Evolutionary conservation across 495 filamentous ascomycete genomes (phyloP).

Genomic region (Neurospora tetrasperma): DNA sequence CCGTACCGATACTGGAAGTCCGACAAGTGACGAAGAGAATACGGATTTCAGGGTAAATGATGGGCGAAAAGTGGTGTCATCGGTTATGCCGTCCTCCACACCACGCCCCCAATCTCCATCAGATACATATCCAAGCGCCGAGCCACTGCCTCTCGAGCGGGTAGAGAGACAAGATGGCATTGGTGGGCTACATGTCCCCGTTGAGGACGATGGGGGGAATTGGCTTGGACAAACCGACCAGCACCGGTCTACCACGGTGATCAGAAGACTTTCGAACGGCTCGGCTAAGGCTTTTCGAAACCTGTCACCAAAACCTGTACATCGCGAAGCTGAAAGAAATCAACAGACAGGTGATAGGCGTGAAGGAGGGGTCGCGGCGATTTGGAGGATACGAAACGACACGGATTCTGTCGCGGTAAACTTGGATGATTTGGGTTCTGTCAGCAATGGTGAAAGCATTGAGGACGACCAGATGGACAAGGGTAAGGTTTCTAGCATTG

Average conservation of each 20-base stretch:
- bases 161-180: constrained; percentile 41
- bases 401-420: constrained; percentile 42
- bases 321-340: constrained; percentile 7
- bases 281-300: constrained; percentile 34
- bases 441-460: constrained; percentile 16
- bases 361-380: constrained; percentile 36
- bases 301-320: constrained; percentile 33
- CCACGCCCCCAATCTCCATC: neutral
- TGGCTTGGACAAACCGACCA: neutral
- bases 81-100: neutral
- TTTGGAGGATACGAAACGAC: constrained; percentile 22
- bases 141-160: constrained; percentile 19
- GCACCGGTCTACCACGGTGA: constrained; percentile 6
- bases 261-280: constrained; percentile 37
- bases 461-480: neutral
- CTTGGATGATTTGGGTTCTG: constrained; percentile 39
- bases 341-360: constrained; percentile 19
- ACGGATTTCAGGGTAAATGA: neutral
- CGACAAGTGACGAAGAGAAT: neutral
- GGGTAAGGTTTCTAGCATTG: neutral
- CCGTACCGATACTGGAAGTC: neutral
- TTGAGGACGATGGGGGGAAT: constrained; percentile 24
- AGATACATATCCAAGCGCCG: constrained; percentile 5
- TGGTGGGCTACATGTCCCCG: constrained; percentile 39
- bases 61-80: neutral